Base-by-base conservation (phyloP, 2,329 filamentous ascomycete genomes). In the Setomelanomma holmii region DNA sequence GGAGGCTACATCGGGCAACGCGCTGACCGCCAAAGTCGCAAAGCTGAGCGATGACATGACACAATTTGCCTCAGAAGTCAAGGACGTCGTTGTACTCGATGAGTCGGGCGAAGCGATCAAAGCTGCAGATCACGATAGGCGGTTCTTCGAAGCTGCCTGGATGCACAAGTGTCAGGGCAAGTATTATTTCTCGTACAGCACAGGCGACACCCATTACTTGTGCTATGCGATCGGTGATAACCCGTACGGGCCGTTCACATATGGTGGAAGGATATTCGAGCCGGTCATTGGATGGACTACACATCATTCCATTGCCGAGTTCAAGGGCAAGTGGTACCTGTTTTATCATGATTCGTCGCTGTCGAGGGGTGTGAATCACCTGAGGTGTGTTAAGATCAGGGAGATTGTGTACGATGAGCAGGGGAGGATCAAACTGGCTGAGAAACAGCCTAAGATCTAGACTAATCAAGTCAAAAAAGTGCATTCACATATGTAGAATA, bases 91-190 rank as follows among this genome's bases (percentile, higher is more conserved):
- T 17, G 89, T 93, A 61, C 76, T 90, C 5, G 88, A 85, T 38
- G 84, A 87, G 61, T 82, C 81, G 4, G 54, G 59, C 16, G 84
- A 84, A 5, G 84, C 82, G 0, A 77, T 92, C 43, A 66, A 75
- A 1, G 86, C 86, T 8, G 83, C 87, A 61, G 88, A 92, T 71
- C 89, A 92, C 69, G 87, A 88, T 53, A 75, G 87, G 14, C 82
- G 89, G 6, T 93, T 93, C 80, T 92, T 93, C 71, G 89, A 93
- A 76, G 89, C 89, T 0, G 86, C 89, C 2, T 92, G 89, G 89
- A 79, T 91, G 80, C 89, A 92, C 77, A 90, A 89, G 79, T 84
- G 85, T 66, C 76, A 82, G 0, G 87, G 82, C 1, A 82, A 78
- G 53, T 91, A 91, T 75, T 91, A 91, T 77, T 89, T 91, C 70